A percentile compares a stretch with the other conserved stretches of the same genome.
Conservation (phyloP, 2,329 filamentous ascomycete species). For the Alternaria infectoria region DNA sequence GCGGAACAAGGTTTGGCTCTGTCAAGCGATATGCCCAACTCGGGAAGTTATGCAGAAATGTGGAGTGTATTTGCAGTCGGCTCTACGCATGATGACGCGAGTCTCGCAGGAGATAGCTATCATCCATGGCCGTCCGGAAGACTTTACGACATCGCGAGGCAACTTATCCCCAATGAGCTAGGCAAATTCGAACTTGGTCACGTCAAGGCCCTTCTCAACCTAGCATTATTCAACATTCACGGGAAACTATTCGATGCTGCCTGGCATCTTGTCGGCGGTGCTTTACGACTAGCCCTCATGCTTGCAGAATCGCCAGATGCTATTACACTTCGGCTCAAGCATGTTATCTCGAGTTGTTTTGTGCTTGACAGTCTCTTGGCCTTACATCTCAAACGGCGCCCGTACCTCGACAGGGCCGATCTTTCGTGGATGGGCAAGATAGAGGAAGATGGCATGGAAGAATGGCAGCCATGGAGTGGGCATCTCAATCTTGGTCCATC, state of each 20-base stretch:
- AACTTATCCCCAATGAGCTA: conserved; percentile 37
- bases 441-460: conserved; percentile 71
- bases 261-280: conserved; percentile 69
- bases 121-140: conserved; percentile 7
- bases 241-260: conserved; percentile 63
- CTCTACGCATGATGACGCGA: conserved; percentile 26
- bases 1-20: conserved; percentile 51
- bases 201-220: conserved; percentile 51
- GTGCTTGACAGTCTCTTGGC: conserved; percentile 66
- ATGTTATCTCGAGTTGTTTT: conserved; percentile 63
- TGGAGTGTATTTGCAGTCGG: conserved; percentile 54
- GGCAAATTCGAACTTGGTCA: conserved; percentile 46
- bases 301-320: conserved; percentile 44
- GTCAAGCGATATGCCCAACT: conserved; percentile 29
- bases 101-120: background rate
- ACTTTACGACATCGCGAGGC: conserved; percentile 32
- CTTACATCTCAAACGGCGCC: conserved; percentile 55
- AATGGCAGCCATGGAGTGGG: conserved; percentile 75
- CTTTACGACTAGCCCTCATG: conserved; percentile 60
- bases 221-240: conserved; percentile 68
- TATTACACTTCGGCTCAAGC: conserved; percentile 42
- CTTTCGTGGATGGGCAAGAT: conserved; percentile 56
- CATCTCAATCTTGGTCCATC: conserved; percentile 46
- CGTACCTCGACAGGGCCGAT: conserved; percentile 59
- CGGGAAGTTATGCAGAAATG: conserved; percentile 52